phyloP scores from a whole-genome alignment of 2,329 filamentous ascomycete genomes.

The Fusarium tuaranense region DNA sequence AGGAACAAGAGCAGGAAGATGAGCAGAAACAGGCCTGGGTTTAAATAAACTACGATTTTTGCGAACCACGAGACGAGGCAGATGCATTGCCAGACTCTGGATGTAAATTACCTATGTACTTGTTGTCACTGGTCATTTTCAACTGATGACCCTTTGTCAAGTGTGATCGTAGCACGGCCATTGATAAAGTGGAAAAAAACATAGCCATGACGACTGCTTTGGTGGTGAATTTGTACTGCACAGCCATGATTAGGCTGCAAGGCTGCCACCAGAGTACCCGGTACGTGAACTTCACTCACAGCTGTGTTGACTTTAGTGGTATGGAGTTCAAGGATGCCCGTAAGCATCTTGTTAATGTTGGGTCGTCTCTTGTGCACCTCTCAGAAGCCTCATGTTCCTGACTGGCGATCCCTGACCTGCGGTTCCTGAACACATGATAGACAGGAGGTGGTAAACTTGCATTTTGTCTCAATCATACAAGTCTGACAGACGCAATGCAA shows the following conservation, averaged over 20 bases:
- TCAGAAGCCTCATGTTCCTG: background rate
- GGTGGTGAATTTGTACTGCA: background rate
- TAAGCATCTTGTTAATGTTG: background rate
- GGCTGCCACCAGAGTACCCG: background rate
- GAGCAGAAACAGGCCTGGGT: background rate
- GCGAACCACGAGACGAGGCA: background rate
- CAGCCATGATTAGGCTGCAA: background rate
- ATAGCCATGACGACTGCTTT: background rate
- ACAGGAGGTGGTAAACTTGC: background rate
- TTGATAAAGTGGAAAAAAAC: background rate
- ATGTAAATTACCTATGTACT: no score
- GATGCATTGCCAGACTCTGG: background rate
- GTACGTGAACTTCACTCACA: background rate
- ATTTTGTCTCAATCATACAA: background rate
- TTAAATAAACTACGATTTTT: background rate
- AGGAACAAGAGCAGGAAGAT: no score
- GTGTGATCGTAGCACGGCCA: background rate
- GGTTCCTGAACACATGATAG: background rate
- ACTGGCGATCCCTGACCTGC: background rate
- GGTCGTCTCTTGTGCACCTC: background rate
- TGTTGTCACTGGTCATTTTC: background rate
- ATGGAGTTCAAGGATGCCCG: background rate
- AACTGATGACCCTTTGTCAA: background rate
- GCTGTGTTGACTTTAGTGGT: background rate
- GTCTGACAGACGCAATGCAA: background rate